Conservation (phyloP, 139 green algal species). For the Volvox africanus region DNA sequence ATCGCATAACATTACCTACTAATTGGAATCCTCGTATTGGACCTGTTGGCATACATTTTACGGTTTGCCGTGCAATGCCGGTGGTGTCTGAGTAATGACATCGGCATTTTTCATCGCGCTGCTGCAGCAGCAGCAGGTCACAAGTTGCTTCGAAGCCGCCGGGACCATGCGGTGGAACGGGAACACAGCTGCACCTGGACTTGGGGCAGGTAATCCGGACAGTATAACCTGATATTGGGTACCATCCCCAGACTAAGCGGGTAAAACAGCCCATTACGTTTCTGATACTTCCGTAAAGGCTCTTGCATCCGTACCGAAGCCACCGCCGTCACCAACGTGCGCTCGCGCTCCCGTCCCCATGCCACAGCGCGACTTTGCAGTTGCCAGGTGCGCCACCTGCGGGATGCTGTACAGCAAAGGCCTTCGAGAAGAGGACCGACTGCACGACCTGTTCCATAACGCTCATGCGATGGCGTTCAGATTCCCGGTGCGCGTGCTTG, state of each 20-base stretch:
- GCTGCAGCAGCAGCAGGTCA: background rate
- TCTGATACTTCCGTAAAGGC: no score
- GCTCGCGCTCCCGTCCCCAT: background rate
- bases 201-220: conserved; percentile 26
- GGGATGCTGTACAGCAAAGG: conserved; percentile 54
- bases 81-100: no score
- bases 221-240: background rate
- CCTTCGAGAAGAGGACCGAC: conserved; percentile 31
- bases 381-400: conserved; percentile 35
- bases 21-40: no score
- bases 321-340: no score
- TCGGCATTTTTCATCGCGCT: no score
- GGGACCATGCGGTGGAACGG: background rate
- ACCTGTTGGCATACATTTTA: no score
- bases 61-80: no score
- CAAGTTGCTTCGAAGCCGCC: background rate
- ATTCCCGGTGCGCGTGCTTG: conserved; percentile 17
- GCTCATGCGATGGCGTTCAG: background rate
- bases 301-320: no score
- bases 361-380: conserved; percentile 33
- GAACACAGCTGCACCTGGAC: conserved; percentile 32
- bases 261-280: background rate
- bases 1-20: no score
- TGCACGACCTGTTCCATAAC: conserved; percentile 39
- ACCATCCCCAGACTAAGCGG: no score